Conservation (phyloP, 495 filamentous ascomycete species). For the Clavariopsis aquatica region DNA sequence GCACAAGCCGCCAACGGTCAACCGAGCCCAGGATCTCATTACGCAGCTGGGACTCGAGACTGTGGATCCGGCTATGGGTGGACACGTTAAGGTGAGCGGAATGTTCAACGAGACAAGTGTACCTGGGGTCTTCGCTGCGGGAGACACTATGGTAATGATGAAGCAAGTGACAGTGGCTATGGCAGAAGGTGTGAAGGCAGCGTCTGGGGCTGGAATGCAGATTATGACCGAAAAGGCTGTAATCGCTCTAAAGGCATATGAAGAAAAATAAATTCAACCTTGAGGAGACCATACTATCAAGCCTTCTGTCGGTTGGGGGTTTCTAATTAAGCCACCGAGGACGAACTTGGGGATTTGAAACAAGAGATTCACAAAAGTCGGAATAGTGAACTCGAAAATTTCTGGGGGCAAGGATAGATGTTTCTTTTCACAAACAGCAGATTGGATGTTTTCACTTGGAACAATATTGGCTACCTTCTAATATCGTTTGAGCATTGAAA, state of each 20-base stretch:
- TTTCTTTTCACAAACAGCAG: no score
- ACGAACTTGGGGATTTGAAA: no score
- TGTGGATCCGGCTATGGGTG: conserved; percentile 19
- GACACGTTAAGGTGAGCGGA: conserved; percentile 19
- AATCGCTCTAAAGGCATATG: conserved; percentile 55
- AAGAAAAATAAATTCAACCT: background rate
- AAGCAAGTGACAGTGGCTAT: conserved; percentile 32
- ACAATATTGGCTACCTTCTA: no score
- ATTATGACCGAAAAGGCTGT: conserved; percentile 72
- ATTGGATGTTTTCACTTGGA: no score
- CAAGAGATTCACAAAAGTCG: no score
- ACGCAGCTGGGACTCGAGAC: conserved; percentile 30
- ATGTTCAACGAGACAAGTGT: conserved; percentile 35
- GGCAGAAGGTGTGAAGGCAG: conserved; percentile 29
- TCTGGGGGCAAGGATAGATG: no score
- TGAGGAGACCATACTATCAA: background rate
- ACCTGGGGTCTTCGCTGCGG: conserved; percentile 31
- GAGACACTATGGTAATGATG: conserved; percentile 31
- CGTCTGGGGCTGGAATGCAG: conserved; percentile 66
- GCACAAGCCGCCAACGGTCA: conserved; percentile 21
- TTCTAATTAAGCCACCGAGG: no score
- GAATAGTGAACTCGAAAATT: no score
- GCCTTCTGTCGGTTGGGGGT: no score
- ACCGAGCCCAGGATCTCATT: conserved; percentile 28
- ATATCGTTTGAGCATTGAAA: no score